Evolutionary conservation across 352 stramenopile genomes (phyloP).

Genomic region (Thalassiosira ordinaria): DNA sequence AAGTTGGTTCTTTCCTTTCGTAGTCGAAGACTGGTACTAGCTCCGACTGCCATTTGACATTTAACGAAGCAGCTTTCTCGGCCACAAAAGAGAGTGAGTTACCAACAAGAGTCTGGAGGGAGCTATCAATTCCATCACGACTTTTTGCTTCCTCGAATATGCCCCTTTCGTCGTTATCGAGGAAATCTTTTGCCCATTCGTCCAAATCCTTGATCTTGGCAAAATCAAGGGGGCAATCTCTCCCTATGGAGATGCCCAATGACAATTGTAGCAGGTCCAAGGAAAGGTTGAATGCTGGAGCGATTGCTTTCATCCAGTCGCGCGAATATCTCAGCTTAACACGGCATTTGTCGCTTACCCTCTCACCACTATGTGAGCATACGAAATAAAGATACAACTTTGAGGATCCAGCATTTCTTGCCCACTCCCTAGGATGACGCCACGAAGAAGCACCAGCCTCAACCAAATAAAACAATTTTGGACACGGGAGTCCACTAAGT

Average conservation of each 20-base stretch:
- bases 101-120: constrained; percentile 11
- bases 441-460: not conserved
- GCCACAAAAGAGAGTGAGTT: constrained; percentile 8
- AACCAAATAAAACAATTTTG: not conserved
- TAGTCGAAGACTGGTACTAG: not conserved
- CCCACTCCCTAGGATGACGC: not conserved
- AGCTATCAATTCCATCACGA: not conserved
- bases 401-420: not conserved
- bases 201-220: constrained; percentile 14
- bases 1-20: not conserved
- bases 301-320: constrained; percentile 8
- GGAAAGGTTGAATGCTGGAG: constrained; percentile 1
- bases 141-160: not conserved
- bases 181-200: constrained; percentile 8
- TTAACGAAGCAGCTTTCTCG: constrained; percentile 6
- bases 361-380: constrained; percentile 7
- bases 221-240: constrained; percentile 1
- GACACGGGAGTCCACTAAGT: too few relatives aligned
- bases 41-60: not conserved
- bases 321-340: not conserved
- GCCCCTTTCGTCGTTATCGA: not conserved
- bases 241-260: not conserved
- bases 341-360: not conserved
- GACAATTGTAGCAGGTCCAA: not conserved
- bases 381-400: constrained; percentile 13